A percentile compares a stretch with the other conserved stretches of the same genome.
Evolutionary conservation across 2,329 filamentous ascomycete species (phyloP).

Genomic region (Monascus ruber): DNA sequence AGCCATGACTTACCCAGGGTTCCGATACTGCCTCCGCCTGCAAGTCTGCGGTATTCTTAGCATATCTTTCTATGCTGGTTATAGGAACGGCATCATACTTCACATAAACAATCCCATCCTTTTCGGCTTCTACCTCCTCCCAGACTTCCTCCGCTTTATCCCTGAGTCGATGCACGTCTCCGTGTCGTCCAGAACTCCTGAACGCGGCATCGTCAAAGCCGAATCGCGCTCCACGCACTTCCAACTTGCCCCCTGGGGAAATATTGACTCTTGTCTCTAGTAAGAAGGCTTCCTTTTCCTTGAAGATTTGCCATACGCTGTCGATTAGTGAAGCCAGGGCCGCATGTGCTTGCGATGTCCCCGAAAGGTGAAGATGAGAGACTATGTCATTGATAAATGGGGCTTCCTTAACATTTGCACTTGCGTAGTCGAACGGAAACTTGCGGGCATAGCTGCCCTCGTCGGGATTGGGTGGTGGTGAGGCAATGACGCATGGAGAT

Average conservation of each 20-base stretch:
- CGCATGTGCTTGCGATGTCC: conserved; percentile 25
- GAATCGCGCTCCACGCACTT: conserved; percentile 45
- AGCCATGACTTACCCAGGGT: conserved; percentile 43
- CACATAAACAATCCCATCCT: conserved; percentile 69
- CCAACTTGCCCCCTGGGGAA: conserved; percentile 30
- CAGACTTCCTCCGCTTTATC: conserved; percentile 41
- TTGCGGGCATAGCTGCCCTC: conserved; percentile 35
- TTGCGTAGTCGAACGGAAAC: conserved; percentile 52
- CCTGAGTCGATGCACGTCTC: conserved; percentile 48
- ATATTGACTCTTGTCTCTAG: conserved; percentile 43
- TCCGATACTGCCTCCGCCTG: conserved; percentile 53
- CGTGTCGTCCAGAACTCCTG: conserved; percentile 50
- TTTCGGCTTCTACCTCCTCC: conserved; percentile 52
- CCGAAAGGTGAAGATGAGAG: conserved; percentile 43
- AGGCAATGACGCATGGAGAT: conserved; percentile 53
- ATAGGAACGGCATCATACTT: conserved; percentile 31
- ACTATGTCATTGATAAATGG: conserved; percentile 27
- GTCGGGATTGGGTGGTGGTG: conserved; percentile 39
- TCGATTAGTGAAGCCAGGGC: conserved; percentile 41
- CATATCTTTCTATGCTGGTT: not conserved
- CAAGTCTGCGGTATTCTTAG: conserved; percentile 21
- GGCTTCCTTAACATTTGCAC: conserved; percentile 36
- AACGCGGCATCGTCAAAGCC: conserved; percentile 62
- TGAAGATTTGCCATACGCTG: conserved; percentile 49
- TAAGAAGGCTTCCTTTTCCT: conserved; percentile 53